Evolutionary conservation across 2,329 filamentous ascomycete genomes (phyloP).

Genomic region (Aspergillus nomiae): DNA sequence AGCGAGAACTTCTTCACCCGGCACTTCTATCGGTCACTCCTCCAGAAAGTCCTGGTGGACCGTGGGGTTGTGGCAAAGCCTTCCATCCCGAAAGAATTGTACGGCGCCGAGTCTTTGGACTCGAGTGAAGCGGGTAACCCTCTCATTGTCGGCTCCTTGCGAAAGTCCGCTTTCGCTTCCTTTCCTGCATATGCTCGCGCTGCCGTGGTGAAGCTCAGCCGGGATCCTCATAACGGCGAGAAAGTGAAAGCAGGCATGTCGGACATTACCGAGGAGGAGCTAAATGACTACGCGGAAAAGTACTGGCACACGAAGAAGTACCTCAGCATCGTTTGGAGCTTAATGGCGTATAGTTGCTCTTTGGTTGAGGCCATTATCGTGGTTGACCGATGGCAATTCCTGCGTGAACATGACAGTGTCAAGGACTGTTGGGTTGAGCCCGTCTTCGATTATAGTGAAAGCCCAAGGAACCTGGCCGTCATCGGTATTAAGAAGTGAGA

Average conservation of each 20-base stretch:
- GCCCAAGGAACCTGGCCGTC: conserved; percentile 88
- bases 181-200: conserved; percentile 79
- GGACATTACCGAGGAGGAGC: conserved; percentile 71
- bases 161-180: conserved; percentile 75
- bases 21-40: conserved; percentile 86
- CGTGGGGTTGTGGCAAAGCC: conserved; percentile 70
- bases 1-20: conserved; percentile 87
- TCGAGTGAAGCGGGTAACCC: conserved; percentile 61
- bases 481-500: conserved; percentile 78
- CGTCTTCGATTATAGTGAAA: conserved; percentile 84
- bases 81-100: conserved; percentile 29
- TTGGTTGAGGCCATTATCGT: conserved; percentile 90
- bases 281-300: conserved; percentile 66
- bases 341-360: conserved; percentile 94
- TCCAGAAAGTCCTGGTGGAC: conserved; percentile 92
- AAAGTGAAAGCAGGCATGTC: conserved; percentile 68
- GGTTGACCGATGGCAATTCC: conserved; percentile 83
- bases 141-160: conserved; percentile 81
- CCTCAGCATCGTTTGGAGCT: conserved; percentile 82
- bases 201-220: conserved; percentile 72
- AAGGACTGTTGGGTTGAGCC: conserved; percentile 85
- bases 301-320: conserved; percentile 74
- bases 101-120: conserved; percentile 22
- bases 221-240: conserved; percentile 61
- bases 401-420: conserved; percentile 76